Conservation (phyloP, 2,329 filamentous ascomycete genomes). For the Cryphonectria radicalis region DNA sequence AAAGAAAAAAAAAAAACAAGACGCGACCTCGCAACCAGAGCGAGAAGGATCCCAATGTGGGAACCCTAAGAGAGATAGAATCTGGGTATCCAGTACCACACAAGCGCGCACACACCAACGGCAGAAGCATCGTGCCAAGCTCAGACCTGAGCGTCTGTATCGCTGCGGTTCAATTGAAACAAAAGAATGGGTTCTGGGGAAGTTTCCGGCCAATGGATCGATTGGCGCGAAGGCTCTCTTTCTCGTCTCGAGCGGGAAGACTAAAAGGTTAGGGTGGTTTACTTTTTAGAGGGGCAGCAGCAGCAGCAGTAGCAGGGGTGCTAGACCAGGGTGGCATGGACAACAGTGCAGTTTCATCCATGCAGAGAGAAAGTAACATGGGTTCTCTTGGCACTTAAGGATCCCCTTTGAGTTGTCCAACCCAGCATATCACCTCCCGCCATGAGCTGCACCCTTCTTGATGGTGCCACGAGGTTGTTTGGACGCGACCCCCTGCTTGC, state of each 20-base stretch:
- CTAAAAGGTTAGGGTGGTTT: slow-evolving; percentile 10
- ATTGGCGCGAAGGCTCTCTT: not conserved
- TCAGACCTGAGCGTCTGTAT: not conserved
- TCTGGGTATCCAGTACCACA: not conserved
- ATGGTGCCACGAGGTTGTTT: not conserved
- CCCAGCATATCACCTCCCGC: not conserved
- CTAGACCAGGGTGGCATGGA: slow-evolving; percentile 13
- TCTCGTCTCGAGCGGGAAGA: slow-evolving; percentile 15
- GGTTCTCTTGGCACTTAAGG: slow-evolving; percentile 1
- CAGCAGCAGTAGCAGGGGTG: not conserved
- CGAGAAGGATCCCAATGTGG: slow-evolving; percentile 13
- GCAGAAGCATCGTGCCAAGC: slow-evolving; percentile 1
- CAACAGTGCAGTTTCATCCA: slow-evolving; percentile 22
- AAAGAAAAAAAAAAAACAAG: too few species aligned
- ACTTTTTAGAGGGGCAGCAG: slow-evolving; percentile 5
- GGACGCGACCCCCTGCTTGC: not conserved
- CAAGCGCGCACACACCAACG: not conserved
- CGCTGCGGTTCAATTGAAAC: slow-evolving; percentile 8
- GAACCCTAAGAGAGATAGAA: slow-evolving; percentile 1
- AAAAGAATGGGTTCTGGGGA: not conserved
- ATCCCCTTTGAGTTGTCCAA: not conserved
- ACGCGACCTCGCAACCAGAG: not conserved
- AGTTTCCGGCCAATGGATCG: slow-evolving; percentile 24
- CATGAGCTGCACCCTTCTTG: not conserved
- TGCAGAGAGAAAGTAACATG: slow-evolving; percentile 16